Percentiles rank a stretch among this genome's conserved stretches.
These are phyloP conservation scores for Aaosphaeria arxii DNA, from an alignment of 2,329 filamentous ascomycete genomes.

Conservation along the genomic window DNA sequence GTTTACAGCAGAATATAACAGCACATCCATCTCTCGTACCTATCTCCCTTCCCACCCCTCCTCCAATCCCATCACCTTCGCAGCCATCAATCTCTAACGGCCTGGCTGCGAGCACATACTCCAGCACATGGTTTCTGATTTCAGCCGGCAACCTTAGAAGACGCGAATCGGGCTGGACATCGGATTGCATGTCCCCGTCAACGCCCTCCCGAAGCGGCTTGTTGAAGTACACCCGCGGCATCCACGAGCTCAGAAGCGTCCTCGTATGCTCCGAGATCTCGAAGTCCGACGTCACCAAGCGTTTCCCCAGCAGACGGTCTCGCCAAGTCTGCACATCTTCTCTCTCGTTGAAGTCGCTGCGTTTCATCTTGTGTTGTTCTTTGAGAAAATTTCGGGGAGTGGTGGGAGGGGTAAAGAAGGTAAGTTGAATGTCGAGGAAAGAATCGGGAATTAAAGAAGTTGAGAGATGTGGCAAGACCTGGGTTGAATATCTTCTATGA, in stretches of 20 bases:
- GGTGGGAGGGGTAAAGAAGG: too few species aligned
- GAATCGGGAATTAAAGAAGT: too few species aligned
- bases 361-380: too few species aligned
- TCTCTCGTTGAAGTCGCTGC: not conserved
- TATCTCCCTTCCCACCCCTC: not conserved
- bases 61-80: too few species aligned
- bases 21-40: slow-evolving; percentile 5
- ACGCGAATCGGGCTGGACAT: slow-evolving; percentile 2
- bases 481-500: too few species aligned
- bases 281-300: slow-evolving; percentile 5
- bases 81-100: too few species aligned
- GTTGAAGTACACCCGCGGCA: slow-evolving; percentile 7
- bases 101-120: not conserved
- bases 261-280: slow-evolving; percentile 2
- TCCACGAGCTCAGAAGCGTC: slow-evolving; percentile 2
- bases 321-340: slow-evolving; percentile 9
- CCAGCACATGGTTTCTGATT: slow-evolving; percentile 7
- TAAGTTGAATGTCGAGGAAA: too few species aligned
- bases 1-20: slow-evolving; percentile 11
- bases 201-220: slow-evolving; percentile 2
- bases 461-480: too few species aligned
- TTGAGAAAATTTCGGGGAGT: too few species aligned
- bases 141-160: slow-evolving; percentile 9
- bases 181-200: slow-evolving; percentile 2
- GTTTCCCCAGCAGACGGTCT: slow-evolving; percentile 8